A percentile compares a stretch with the other conserved stretches of the same genome.
phyloP scores from a whole-genome alignment of 257 asterid genomes.

The Paraleonurus japonicus region DNA sequence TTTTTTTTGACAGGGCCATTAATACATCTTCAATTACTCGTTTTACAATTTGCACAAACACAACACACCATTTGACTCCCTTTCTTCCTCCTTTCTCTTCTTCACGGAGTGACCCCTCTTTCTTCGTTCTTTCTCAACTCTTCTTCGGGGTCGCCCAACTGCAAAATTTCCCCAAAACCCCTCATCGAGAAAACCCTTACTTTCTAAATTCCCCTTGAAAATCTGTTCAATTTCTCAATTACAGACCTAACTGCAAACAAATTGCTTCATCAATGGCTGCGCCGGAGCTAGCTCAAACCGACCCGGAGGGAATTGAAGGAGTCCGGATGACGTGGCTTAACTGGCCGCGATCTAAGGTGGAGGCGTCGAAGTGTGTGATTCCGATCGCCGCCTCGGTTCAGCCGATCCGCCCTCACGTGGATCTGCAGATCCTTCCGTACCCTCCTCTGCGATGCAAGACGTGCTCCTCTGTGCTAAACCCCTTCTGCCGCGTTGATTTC shows the following conservation, averaged over 20 bases:
- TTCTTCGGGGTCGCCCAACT: slow-evolving; percentile 34
- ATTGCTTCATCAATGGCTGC: slow-evolving; percentile 49
- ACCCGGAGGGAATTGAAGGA: slow-evolving; percentile 92
- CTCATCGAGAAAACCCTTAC: slow-evolving; percentile 21
- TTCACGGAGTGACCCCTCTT: slow-evolving; percentile 21
- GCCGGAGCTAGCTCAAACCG: slow-evolving; percentile 81
- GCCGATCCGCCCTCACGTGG: slow-evolving; percentile 87
- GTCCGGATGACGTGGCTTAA: slow-evolving; percentile 89
- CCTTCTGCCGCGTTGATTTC: slow-evolving; percentile 81
- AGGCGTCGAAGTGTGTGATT: slow-evolving; percentile 93
- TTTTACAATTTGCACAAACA: background rate
- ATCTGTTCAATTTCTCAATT: slow-evolving; percentile 15
- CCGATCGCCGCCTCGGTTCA: slow-evolving; percentile 93
- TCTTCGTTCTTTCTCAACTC: background rate
- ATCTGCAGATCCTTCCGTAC: slow-evolving; percentile 66
- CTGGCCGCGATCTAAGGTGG: slow-evolving; percentile 96
- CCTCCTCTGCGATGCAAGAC: slow-evolving; percentile 85
- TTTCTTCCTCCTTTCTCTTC: slow-evolving; percentile 16
- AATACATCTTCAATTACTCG: background rate
- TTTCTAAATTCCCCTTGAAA: slow-evolving; percentile 1
- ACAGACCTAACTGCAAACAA: slow-evolving; percentile 8
- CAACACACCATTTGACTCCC: slow-evolving; percentile 21
- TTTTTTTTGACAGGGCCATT: too few relatives aligned
- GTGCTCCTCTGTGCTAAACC: slow-evolving; percentile 77
- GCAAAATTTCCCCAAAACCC: slow-evolving; percentile 27